Percentiles rank a stretch among this genome's conserved stretches.
phyloP scores from a whole-genome alignment of 148 eudicot species.

The Suaeda aralocaspica region DNA sequence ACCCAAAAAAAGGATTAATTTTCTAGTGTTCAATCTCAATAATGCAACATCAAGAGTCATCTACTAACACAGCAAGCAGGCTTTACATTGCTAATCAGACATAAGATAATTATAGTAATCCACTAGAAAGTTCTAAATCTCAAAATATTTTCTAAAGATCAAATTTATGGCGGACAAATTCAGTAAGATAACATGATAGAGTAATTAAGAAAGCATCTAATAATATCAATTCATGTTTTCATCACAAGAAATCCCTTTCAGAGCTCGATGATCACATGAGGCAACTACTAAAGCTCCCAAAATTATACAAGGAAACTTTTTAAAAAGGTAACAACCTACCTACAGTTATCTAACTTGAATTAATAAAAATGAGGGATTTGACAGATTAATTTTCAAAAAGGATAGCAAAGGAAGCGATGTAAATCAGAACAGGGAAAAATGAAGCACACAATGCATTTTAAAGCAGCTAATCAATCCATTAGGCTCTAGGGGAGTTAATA shows the following conservation, averaged over 20 bases:
- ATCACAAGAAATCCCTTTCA: not conserved
- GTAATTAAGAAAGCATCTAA: constrained; percentile 2
- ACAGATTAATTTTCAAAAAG: not conserved
- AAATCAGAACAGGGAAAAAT: not conserved
- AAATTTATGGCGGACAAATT: not conserved
- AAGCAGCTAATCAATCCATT: constrained; percentile 1
- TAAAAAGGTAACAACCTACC: not conserved
- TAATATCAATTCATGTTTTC: not conserved
- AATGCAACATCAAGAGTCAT: not conserved
- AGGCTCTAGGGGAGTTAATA: constrained; percentile 16
- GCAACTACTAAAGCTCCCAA: not conserved
- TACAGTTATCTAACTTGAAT: not conserved
- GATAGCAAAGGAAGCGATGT: not conserved
- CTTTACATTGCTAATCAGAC: not conserved
- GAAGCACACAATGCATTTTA: constrained; percentile 1
- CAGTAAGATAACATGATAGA: not conserved
- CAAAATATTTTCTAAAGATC: not conserved
- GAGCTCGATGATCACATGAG: not conserved
- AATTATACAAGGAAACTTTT: not conserved
- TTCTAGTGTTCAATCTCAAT: too few species aligned
- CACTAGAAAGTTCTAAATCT: not conserved
- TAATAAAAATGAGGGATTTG: not conserved
- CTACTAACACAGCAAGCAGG: not conserved
- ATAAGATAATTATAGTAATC: not conserved
- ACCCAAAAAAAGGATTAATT: too few species aligned